A percentile compares a stretch with the other conserved stretches of the same genome.
Conservation (phyloP, 2,329 filamentous ascomycete species). For the Emericellopsis cladophorae region DNA sequence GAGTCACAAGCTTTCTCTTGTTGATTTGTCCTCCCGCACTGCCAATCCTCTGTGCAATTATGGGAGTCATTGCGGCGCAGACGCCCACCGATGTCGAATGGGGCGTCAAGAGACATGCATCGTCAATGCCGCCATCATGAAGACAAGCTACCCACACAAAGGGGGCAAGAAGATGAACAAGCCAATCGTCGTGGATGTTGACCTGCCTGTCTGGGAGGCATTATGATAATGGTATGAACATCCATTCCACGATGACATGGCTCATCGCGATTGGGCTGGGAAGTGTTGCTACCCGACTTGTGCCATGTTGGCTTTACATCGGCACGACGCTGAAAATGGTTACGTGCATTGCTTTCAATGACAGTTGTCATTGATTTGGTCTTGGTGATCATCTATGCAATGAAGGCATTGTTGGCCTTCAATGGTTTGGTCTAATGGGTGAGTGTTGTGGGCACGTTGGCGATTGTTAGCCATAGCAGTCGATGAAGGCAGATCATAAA, state of each 20-base stretch:
- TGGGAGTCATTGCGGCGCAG: slow-evolving; percentile 26
- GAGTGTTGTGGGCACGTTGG: too few species aligned
- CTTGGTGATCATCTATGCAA: too few species aligned
- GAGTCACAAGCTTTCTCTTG: slow-evolving; percentile 45
- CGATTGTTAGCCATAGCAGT: too few species aligned
- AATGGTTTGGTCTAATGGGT: too few species aligned
- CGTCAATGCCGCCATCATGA: slow-evolving; percentile 68
- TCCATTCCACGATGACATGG: too few species aligned
- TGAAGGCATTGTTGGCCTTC: too few species aligned
- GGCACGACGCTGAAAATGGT: too few species aligned
- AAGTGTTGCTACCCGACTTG: neutral
- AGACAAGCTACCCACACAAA: slow-evolving; percentile 49
- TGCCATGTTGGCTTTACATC: too few species aligned
- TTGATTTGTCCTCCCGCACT: slow-evolving; percentile 43
- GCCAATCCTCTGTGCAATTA: slow-evolving; percentile 31
- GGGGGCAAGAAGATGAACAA: slow-evolving; percentile 58
- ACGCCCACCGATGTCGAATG: slow-evolving; percentile 25
- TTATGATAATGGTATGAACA: slow-evolving; percentile 1
- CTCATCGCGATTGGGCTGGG: neutral
- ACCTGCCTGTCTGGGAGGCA: slow-evolving; percentile 43
- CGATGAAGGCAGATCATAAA: too few species aligned
- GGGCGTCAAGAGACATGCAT: slow-evolving; percentile 54
- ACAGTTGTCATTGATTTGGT: too few species aligned
- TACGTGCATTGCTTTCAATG: too few species aligned
- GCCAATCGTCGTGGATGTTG: slow-evolving; percentile 72